Base-by-base conservation (phyloP, 129 eudicot species). In the Tagetes patula region DNA sequence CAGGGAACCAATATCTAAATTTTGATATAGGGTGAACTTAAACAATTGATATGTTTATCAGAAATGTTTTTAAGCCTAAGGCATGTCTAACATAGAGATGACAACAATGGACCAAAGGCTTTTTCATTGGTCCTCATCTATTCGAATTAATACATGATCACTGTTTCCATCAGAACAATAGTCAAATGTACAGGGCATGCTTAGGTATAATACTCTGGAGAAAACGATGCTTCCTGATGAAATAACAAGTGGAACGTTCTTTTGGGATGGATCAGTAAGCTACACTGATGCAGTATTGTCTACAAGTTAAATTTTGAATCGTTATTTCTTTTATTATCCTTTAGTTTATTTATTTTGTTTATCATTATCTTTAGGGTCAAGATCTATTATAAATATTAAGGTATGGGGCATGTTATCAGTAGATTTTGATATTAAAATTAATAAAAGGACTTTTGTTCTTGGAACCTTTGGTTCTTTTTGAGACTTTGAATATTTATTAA, bases 51-150 rank as follows among this genome's bases (percentile, higher is more conserved):
- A 59, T 59, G 41, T 9, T 59, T 14, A 59, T 33, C 14, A 8
- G 65, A 33, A 32, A 33, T 8, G 14, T 32, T 33, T 32, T 59
- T 31, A 59, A 31, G 65, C 1, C n/a, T 31, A 59, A 32, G 41
- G 4, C n/a, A 32, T 56, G n/a, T 59, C 40, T 59, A 32, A 9
- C 11, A 20, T 59, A 59, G 65, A 59, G 65, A 59, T 59, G 65
- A 59, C 65, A 59, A 0, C 42, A 59, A 6, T 5, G 42, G 65
- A 59, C 65, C 40, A 33, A 32, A 3, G 32, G 33, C 40, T 58
- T 1, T 58, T 41, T 59, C 41, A 59, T 59, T 33, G 65, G 39
- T 59, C 30, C 20, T 33, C 41, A 3, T 33, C 65, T 33, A 34
- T 41, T 59, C n/a, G 14, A 31, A 32, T 32, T 34, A 59, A 33